Conservation (phyloP, 371 early-diverging fungal species). For the Entomophthora muscae region DNA sequence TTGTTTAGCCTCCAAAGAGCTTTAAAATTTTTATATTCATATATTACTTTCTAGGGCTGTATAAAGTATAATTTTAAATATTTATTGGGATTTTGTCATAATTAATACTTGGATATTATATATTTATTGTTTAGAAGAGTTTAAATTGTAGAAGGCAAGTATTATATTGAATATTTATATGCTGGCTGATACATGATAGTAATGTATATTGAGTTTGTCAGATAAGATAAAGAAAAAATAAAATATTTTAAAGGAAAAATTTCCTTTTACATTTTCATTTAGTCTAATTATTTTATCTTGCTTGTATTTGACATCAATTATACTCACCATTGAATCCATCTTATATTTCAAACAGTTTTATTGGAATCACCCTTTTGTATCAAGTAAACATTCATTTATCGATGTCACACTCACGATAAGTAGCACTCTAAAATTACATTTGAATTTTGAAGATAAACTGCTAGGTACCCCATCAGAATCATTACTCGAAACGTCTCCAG, state of each 20-base stretch:
- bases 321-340: too few relatives aligned
- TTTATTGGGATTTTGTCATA: neutral
- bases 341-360: too few relatives aligned
- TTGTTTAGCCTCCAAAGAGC: neutral
- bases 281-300: too few relatives aligned
- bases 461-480: neutral
- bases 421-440: neutral
- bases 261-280: too few relatives aligned
- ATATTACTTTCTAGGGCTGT: neutral
- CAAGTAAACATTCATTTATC: too few relatives aligned
- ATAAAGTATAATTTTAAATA: neutral
- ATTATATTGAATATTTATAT: neutral
- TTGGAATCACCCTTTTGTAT: too few relatives aligned
- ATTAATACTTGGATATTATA: neutral
- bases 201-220: neutral
- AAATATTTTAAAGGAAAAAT: too few relatives aligned
- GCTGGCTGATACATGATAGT: neutral
- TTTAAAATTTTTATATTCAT: neutral
- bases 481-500: neutral
- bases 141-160: neutral
- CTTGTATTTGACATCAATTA: too few relatives aligned
- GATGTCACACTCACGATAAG: too few relatives aligned
- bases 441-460: neutral
- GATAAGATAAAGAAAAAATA: neutral
- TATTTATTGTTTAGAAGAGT: neutral